phyloP scores from a whole-genome alignment of 1,284 basidiomycete genomes.

The Ganoderma multipileum region DNA sequence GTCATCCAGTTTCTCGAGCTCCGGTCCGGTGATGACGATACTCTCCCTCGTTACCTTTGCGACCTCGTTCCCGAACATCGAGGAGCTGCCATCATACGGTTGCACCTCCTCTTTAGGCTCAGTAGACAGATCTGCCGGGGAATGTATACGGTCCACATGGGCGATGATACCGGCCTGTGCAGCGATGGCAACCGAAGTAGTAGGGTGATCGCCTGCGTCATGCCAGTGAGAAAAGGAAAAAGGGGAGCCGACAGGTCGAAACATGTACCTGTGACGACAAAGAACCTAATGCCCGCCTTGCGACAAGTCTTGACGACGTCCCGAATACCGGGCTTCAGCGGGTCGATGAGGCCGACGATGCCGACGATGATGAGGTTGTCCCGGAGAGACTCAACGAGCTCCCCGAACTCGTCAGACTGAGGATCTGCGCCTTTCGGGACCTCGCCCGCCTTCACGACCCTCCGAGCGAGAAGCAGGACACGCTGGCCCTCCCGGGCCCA shows the following conservation, averaged over 20 bases:
- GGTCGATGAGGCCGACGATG: conserved; percentile 68
- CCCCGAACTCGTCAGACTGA: conserved; percentile 48
- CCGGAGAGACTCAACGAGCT: conserved; percentile 43
- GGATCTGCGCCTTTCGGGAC: conserved; percentile 40
- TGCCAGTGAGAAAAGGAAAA: background rate
- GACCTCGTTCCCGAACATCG: conserved; percentile 24
- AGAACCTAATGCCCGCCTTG: conserved; percentile 66
- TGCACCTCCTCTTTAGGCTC: conserved; percentile 16
- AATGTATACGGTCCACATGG: conserved; percentile 46
- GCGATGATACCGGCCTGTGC: conserved; percentile 64
- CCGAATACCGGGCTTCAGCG: conserved; percentile 63
- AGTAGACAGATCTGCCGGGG: conserved; percentile 47
- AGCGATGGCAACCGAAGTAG: conserved; percentile 65
- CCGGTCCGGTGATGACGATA: conserved; percentile 56
- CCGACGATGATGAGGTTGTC: conserved; percentile 63
- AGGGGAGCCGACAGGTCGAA: conserved; percentile 28
- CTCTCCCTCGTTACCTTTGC: conserved; percentile 36
- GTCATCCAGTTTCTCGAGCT: conserved; percentile 53
- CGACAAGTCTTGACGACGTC: conserved; percentile 57
- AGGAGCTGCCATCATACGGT: background rate
- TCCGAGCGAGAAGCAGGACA: conserved; percentile 56
- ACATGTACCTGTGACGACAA: conserved; percentile 68
- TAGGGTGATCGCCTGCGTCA: conserved; percentile 54
- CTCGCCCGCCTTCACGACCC: conserved; percentile 40
- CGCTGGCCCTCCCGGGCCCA: conserved; percentile 66